Evolutionary conservation across 345 rosid species (phyloP).

Genomic region (Eucalyptus shirleyi): DNA sequence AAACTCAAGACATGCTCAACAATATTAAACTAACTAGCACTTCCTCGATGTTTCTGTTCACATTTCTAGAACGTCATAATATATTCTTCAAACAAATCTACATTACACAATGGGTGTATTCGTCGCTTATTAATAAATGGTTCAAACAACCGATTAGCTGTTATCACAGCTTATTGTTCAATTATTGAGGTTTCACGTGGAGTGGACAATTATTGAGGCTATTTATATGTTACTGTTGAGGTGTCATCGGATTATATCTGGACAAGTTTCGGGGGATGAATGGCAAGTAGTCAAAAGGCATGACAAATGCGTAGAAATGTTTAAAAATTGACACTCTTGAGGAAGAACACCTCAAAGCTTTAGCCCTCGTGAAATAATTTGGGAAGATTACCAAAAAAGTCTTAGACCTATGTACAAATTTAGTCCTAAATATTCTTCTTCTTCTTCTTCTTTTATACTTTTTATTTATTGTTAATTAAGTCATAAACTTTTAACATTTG

Average conservation of each 20-base stretch:
- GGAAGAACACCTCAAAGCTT: not conserved
- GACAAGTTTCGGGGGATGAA: not conserved
- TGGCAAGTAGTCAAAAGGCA: not conserved
- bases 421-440: no score
- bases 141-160: not conserved
- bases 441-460: accelerated
- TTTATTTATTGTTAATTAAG: no score
- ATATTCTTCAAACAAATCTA: not conserved
- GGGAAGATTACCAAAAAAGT: no score
- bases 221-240: not conserved
- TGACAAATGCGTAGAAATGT: not conserved
- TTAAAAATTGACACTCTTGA: not conserved
- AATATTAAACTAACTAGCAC: not conserved
- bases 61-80: not conserved
- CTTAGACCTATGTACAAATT: no score
- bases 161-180: not conserved
- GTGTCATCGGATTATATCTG: not conserved
- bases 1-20: not conserved
- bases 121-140: not conserved
- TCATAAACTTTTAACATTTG: no score
- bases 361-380: not conserved
- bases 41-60: not conserved
- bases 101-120: not conserved
- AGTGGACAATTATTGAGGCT: not conserved
- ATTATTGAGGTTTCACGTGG: not conserved